These are phyloP conservation scores for Thelephora terrestris DNA, from an alignment of 1,284 basidiomycete species.

Conservation along the genomic window DNA sequence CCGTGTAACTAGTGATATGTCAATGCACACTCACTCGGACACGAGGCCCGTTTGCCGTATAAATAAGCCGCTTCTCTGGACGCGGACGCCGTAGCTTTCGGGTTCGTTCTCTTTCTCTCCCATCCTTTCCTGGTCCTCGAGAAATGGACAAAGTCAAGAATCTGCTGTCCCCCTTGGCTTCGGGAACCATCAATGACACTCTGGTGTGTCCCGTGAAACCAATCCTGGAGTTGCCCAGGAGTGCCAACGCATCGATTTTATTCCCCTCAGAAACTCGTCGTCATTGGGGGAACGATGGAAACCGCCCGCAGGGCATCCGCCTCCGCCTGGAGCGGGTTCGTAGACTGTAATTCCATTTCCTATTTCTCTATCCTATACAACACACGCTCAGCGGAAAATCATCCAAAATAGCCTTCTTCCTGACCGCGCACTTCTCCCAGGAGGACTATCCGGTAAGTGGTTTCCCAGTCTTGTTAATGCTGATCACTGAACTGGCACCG, in stretches of 20 bases:
- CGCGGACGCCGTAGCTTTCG: not conserved
- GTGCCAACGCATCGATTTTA: not conserved
- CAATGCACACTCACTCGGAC: no score
- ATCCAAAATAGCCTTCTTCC: constrained; percentile 57
- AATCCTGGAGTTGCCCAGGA: not conserved
- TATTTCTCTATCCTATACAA: constrained; percentile 1
- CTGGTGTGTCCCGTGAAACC: constrained; percentile 13
- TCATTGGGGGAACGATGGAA: constrained; percentile 24
- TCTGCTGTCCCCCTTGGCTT: constrained; percentile 20
- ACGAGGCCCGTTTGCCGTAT: no score
- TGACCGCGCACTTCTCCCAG: constrained; percentile 77
- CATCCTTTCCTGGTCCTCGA: not conserved
- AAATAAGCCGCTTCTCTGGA: no score
- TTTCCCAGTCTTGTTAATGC: not conserved
- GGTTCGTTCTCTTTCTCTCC: not conserved
- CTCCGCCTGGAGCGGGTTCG: constrained; percentile 78
- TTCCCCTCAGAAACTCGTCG: constrained; percentile 21
- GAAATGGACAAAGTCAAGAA: constrained; percentile 22
- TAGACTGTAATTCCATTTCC: constrained; percentile 47
- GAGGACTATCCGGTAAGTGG: constrained; percentile 58
- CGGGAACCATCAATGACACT: constrained; percentile 22
- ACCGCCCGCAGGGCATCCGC: constrained; percentile 37
- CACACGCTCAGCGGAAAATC: constrained; percentile 3
- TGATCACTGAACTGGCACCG: not conserved
- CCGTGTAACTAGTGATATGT: no score